phyloP scores from a whole-genome alignment of 306 rosid genomes.

The Trichosanthes cucumerina region DNA sequence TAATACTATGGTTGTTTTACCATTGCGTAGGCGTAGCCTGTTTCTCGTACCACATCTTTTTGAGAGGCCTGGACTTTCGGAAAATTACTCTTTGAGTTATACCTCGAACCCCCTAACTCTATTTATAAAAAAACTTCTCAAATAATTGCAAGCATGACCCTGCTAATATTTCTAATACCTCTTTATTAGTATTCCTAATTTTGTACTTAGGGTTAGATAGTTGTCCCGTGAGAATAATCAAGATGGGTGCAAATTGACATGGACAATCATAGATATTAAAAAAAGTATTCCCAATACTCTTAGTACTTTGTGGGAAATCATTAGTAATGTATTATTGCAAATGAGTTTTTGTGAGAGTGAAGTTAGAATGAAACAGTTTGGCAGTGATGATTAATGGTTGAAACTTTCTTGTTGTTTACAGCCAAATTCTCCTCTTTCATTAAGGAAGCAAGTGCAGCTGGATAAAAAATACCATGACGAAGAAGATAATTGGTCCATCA shows the following conservation, averaged over 20 bases:
- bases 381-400: neutral
- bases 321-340: neutral
- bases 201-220: too few relatives aligned
- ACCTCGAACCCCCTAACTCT: neutral
- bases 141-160: neutral
- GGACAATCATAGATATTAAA: too few relatives aligned
- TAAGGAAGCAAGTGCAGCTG: conserved; percentile 38
- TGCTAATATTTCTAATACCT: neutral
- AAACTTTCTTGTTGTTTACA: conserved; percentile 24
- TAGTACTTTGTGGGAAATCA: neutral
- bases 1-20: neutral
- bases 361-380: neutral
- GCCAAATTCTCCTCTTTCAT: conserved; percentile 61
- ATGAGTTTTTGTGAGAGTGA: neutral
- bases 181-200: neutral
- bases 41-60: neutral
- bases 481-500: conserved; percentile 73
- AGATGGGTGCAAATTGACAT: too few relatives aligned
- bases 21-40: neutral
- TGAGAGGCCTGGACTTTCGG: neutral
- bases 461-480: conserved; percentile 68
- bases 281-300: too few relatives aligned
- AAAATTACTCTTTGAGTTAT: neutral
- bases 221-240: too few relatives aligned
- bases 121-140: neutral